These are phyloP conservation scores for Penicillium cinerascens DNA, from an alignment of 495 filamentous ascomycete genomes.

Conservation along the genomic window DNA sequence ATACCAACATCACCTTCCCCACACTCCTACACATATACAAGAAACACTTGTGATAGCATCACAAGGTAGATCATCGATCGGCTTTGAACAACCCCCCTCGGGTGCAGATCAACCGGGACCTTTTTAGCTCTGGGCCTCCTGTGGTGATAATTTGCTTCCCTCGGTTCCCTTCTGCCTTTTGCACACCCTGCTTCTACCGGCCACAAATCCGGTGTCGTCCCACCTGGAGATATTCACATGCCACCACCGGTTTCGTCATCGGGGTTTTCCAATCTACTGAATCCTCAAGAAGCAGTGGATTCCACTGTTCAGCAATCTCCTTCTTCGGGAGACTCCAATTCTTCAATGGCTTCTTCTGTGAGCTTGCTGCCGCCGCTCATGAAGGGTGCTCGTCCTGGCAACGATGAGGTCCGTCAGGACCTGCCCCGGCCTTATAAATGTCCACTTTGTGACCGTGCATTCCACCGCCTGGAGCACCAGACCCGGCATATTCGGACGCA, in stretches of 20 bases:
- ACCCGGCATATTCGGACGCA: constrained; percentile 97
- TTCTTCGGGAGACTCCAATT: constrained; percentile 33
- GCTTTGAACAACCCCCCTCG: constrained; percentile 10
- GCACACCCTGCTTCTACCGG: constrained; percentile 3
- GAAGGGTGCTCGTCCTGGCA: constrained; percentile 62
- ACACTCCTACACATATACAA: constrained; percentile 2
- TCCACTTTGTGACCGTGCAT: constrained; percentile 96
- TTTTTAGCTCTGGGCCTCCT: constrained; percentile 26
- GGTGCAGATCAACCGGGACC: constrained; percentile 32
- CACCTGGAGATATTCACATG: constrained; percentile 56
- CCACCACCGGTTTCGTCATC: constrained; percentile 67
- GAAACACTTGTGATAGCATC: neutral
- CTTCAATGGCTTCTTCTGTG: constrained; percentile 65
- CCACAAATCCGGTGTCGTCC: constrained; percentile 23
- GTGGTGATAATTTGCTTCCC: constrained; percentile 20
- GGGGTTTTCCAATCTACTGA: constrained; percentile 77
- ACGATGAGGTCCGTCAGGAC: constrained; percentile 63
- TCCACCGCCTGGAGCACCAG: constrained; percentile 97
- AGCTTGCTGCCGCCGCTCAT: constrained; percentile 62
- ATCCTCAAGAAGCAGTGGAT: constrained; percentile 47
- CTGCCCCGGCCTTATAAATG: constrained; percentile 97
- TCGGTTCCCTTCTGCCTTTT: constrained; percentile 18
- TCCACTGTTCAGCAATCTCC: constrained; percentile 28
- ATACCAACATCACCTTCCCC: constrained; percentile 20
- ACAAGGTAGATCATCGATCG: neutral